These are phyloP conservation scores for Aspergillus sojae DNA, from an alignment of 2,329 filamentous ascomycete species.

Conservation along the genomic window DNA sequence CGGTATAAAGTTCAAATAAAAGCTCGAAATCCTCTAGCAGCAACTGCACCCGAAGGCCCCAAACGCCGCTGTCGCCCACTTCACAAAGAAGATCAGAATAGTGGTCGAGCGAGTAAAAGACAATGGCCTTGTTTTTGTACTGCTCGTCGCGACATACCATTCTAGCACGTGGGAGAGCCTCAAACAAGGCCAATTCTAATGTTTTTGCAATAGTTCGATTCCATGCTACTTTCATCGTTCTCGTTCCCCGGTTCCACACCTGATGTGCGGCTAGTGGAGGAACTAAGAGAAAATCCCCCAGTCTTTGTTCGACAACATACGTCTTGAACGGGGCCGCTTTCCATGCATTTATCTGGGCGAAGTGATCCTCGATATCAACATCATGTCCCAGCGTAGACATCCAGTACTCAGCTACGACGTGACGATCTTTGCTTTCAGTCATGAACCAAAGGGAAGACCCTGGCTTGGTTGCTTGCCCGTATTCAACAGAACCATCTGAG, in stretches of 20 bases:
- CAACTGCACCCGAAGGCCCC: slow-evolving; percentile 62
- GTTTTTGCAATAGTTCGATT: slow-evolving; percentile 94
- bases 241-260: slow-evolving; percentile 95
- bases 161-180: slow-evolving; percentile 84
- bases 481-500: slow-evolving; percentile 64
- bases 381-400: slow-evolving; percentile 91
- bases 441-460: slow-evolving; percentile 98
- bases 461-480: slow-evolving; percentile 71
- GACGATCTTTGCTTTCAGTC: slow-evolving; percentile 92
- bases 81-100: slow-evolving; percentile 66
- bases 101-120: slow-evolving; percentile 83
- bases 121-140: slow-evolving; percentile 97
- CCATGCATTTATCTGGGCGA: slow-evolving; percentile 94
- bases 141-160: slow-evolving; percentile 96
- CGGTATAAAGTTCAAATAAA: slow-evolving; percentile 76
- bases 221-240: slow-evolving; percentile 98
- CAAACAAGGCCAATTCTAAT: slow-evolving; percentile 78
- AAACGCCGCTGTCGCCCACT: slow-evolving; percentile 54
- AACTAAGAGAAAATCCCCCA: slow-evolving; percentile 90
- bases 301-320: slow-evolving; percentile 86
- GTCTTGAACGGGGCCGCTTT: slow-evolving; percentile 91
- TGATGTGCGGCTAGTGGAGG: slow-evolving; percentile 93
- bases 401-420: slow-evolving; percentile 91
- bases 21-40: slow-evolving; percentile 81
- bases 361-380: slow-evolving; percentile 95